phyloP scores from a whole-genome alignment of 495 filamentous ascomycete species.

The Neurospora sp. region DNA sequence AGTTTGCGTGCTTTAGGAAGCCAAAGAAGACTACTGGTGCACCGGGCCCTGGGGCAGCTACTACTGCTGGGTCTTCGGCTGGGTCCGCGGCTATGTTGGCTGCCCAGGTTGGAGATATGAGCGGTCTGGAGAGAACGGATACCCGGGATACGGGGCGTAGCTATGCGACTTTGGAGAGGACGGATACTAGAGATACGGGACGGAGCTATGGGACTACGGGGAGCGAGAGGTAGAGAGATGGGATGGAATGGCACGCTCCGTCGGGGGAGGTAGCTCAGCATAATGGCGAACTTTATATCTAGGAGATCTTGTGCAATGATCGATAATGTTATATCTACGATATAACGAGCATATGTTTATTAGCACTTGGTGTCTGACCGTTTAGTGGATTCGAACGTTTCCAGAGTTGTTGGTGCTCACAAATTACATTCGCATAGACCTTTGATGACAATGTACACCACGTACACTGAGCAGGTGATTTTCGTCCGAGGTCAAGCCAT shows the following conservation, averaged over 20 bases:
- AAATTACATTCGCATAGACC: no score
- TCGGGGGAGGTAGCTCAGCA: not conserved
- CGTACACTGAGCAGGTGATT: not conserved
- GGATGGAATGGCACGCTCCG: not conserved
- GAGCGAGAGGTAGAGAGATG: not conserved
- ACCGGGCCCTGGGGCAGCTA: not conserved
- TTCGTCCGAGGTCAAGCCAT: not conserved
- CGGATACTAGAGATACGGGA: not conserved
- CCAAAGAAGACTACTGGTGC: slow-evolving; percentile 13
- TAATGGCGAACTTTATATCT: no score
- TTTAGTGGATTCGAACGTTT: not conserved
- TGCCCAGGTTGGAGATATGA: not conserved
- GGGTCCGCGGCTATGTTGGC: not conserved
- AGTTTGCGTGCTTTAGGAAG: slow-evolving; percentile 75
- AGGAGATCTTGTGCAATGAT: no score
- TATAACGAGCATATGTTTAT: not conserved
- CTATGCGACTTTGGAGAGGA: not conserved
- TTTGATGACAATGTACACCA: not conserved
- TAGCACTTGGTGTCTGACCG: not conserved
- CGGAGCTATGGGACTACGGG: not conserved
- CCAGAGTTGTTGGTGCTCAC: not conserved
- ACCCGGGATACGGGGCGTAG: slow-evolving; percentile 6
- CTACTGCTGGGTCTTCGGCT: not conserved
- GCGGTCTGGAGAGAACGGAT: slow-evolving; percentile 12
- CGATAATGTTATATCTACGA: not conserved